These are phyloP conservation scores for Posidonia australis DNA, from an alignment of 106 monocot species.

Conservation along the genomic window DNA sequence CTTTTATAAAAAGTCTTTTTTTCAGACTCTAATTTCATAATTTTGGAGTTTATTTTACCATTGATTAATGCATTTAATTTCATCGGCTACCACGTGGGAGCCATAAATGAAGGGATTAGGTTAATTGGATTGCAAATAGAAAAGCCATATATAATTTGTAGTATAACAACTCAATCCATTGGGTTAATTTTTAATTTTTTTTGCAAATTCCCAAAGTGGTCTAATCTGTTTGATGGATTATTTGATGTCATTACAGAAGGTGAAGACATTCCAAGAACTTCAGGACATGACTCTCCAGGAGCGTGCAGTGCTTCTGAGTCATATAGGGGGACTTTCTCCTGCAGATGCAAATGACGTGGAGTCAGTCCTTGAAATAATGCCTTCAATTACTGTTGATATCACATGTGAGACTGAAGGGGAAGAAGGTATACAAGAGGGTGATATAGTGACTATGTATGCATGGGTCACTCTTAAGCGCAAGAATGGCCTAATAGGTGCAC, in stretches of 20 bases:
- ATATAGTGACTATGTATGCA: constrained; percentile 79
- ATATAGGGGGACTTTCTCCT: constrained; percentile 53
- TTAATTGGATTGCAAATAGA: no score
- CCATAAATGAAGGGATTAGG: no score
- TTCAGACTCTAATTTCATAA: no score
- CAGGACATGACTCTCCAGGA: constrained; percentile 50
- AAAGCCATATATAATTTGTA: no score
- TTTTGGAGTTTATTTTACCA: no score
- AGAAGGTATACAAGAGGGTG: constrained; percentile 93
- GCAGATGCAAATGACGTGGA: constrained; percentile 49
- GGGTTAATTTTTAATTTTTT: no score
- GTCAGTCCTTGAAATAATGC: constrained; percentile 71
- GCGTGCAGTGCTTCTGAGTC: constrained; percentile 55
- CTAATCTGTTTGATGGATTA: no score
- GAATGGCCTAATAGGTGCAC: constrained; percentile 60
- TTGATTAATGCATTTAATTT: no score
- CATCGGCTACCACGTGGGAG: no score
- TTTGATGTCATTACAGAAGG: constrained; percentile 35
- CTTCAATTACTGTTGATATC: constrained; percentile 59
- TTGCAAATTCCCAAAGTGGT: no score
- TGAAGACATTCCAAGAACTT: constrained; percentile 70
- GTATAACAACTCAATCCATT: no score
- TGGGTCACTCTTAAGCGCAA: constrained; percentile 64
- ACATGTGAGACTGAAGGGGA: constrained; percentile 92
- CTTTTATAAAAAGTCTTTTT: no score